These are phyloP conservation scores for Bacidia gigantensis DNA, from an alignment of 495 filamentous ascomycete species.

Conservation along the genomic window DNA sequence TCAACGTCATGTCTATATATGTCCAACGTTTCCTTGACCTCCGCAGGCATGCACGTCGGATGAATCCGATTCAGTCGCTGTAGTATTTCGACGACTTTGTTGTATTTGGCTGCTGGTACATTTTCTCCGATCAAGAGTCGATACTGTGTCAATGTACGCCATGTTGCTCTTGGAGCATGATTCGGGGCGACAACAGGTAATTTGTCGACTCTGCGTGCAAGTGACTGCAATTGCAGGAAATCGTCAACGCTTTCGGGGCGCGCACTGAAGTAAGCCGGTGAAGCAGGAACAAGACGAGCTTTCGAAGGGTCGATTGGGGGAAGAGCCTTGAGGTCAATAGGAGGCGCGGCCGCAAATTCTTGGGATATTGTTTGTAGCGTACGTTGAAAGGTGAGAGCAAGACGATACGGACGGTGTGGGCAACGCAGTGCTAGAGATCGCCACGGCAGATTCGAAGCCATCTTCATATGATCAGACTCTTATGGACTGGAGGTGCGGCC, in stretches of 20 bases:
- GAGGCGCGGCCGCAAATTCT: conserved; percentile 26
- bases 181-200: conserved; percentile 52
- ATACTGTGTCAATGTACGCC: conserved; percentile 70
- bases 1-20: conserved; percentile 64
- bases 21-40: conserved; percentile 48
- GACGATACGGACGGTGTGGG: neutral
- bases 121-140: conserved; percentile 58
- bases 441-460: neutral
- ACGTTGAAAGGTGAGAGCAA: neutral
- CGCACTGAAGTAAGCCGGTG: conserved; percentile 86
- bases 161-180: conserved; percentile 64
- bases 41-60: conserved; percentile 56
- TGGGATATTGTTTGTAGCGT: neutral
- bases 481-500: no score
- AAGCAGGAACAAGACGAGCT: conserved; percentile 66
- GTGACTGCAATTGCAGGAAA: conserved; percentile 53
- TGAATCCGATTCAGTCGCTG: conserved; percentile 77
- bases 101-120: conserved; percentile 67
- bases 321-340: conserved; percentile 29
- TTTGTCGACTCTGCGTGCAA: conserved; percentile 53
- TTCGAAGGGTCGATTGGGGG: conserved; percentile 21
- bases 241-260: conserved; percentile 76
- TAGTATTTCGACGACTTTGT: conserved; percentile 56
- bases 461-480: no score
- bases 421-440: neutral